Percentiles rank a stretch among this genome's conserved stretches.
Conservation (phyloP, 1,139 yeast genomes). For the Debaryomycetaceae sp. region DNA sequence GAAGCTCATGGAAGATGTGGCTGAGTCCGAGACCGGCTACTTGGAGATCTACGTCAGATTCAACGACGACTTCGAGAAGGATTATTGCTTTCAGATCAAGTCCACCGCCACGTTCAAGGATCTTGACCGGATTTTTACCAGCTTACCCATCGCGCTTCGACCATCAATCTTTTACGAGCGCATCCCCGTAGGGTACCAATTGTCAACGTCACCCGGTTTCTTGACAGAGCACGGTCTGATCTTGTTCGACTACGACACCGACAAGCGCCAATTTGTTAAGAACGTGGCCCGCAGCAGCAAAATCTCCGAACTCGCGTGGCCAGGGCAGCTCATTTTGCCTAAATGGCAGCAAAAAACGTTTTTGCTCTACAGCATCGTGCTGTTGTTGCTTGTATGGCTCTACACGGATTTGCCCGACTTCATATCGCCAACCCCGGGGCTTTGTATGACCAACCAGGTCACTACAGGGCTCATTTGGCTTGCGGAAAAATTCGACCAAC, state of each 20-base stretch:
- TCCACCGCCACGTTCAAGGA: slow-evolving; percentile 54
- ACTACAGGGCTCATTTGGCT: slow-evolving; percentile 32
- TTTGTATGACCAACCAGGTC: slow-evolving; percentile 68
- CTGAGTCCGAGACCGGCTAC: slow-evolving; percentile 21
- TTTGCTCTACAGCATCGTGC: slow-evolving; percentile 41
- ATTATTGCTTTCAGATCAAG: slow-evolving; percentile 78
- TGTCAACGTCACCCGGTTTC: slow-evolving; percentile 77
- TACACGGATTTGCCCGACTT: slow-evolving; percentile 90
- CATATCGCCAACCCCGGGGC: slow-evolving; percentile 89
- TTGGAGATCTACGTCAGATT: slow-evolving; percentile 77
- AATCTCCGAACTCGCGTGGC: slow-evolving; percentile 66
- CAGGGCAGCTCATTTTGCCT: slow-evolving; percentile 87
- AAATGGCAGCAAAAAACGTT: slow-evolving; percentile 61
- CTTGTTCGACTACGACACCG: slow-evolving; percentile 61
- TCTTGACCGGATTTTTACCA: slow-evolving; percentile 56
- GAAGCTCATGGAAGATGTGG: slow-evolving; percentile 13
- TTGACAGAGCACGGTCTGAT: slow-evolving; percentile 81
- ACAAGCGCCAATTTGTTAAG: slow-evolving; percentile 38
- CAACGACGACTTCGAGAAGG: slow-evolving; percentile 80
- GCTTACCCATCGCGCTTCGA: slow-evolving; percentile 70
- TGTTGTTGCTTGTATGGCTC: slow-evolving; percentile 63
- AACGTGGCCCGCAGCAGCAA: slow-evolving; percentile 42
- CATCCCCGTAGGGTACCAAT: slow-evolving; percentile 60
- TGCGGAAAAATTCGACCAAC: slow-evolving; percentile 30
- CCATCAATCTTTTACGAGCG: slow-evolving; percentile 72